Percentiles rank a stretch among this genome's conserved stretches.
phyloP scores from a whole-genome alignment of 371 early-diverging fungal species.

The Mucor mucedo region DNA sequence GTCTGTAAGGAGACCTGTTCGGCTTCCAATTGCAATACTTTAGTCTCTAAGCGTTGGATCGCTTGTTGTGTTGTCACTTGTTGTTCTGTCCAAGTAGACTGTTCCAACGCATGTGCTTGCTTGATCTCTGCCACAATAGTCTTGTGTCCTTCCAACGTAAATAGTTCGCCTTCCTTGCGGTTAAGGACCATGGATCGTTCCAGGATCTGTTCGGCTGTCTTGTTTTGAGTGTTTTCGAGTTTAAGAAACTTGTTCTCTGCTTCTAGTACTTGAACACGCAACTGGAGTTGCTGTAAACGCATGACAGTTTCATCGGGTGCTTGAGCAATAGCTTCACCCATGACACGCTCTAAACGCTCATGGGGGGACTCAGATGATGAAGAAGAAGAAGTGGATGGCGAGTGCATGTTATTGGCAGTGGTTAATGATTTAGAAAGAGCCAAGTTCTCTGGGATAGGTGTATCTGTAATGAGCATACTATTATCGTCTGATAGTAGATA shows the following conservation, averaged over 20 bases:
- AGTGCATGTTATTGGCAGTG: conserved; percentile 1
- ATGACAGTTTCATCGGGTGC: conserved; percentile 52
- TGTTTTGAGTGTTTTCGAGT: conserved; percentile 53
- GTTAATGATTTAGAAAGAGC: conserved; percentile 40
- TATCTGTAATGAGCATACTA: conserved; percentile 44
- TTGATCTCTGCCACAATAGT: conserved; percentile 48
- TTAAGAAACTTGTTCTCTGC: conserved; percentile 59
- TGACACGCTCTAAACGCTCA: conserved; percentile 36
- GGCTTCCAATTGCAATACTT: conserved; percentile 57
- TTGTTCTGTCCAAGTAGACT: conserved; percentile 31
- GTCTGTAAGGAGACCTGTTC: conserved; percentile 62
- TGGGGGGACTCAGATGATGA: conserved; percentile 30
- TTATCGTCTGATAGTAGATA: conserved; percentile 14
- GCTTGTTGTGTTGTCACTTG: conserved; percentile 20
- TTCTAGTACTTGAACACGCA: conserved; percentile 58
- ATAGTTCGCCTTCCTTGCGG: conserved; percentile 25
- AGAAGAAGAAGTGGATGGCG: conserved; percentile 7
- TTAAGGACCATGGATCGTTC: conserved; percentile 43
- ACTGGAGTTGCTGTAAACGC: conserved; percentile 55
- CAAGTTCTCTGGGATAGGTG: conserved; percentile 40
- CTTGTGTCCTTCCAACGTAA: conserved; percentile 45
- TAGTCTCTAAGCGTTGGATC: conserved; percentile 39
- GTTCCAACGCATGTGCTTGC: conserved; percentile 29
- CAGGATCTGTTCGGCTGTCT: conserved; percentile 40
- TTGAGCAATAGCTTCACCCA: conserved; percentile 44